Evolutionary conservation across 352 stramenopile genomes (phyloP).

Genomic region (Aphanomyces stellatus): DNA sequence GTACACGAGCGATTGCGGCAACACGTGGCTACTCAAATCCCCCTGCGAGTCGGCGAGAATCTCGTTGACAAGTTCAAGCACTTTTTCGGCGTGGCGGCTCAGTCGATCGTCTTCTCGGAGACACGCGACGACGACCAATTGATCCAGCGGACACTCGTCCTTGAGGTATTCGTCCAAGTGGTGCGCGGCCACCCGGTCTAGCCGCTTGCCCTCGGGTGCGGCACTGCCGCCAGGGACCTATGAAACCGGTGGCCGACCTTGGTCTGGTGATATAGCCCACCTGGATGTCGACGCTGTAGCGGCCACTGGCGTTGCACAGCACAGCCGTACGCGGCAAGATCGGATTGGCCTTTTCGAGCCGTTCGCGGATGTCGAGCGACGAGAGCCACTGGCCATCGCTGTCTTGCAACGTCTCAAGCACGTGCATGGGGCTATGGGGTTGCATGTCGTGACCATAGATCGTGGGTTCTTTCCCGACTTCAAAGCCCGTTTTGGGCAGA

Average conservation of each 20-base stretch:
- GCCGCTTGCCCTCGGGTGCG: conserved; percentile 26
- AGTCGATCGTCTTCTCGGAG: conserved; percentile 53
- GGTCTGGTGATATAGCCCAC: conserved; percentile 31
- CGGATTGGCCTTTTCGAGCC: conserved; percentile 48
- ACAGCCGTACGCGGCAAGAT: conserved; percentile 42
- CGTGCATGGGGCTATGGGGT: conserved; percentile 30
- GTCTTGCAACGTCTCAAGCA: conserved; percentile 42
- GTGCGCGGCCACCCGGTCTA: conserved; percentile 31
- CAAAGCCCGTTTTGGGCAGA: conserved; percentile 44
- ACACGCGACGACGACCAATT: conserved; percentile 61
- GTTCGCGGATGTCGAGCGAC: conserved; percentile 51
- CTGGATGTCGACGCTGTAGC: conserved; percentile 59
- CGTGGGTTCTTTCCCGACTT: conserved; percentile 42
- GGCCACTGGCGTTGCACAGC: conserved; percentile 59
- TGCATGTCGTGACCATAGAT: conserved; percentile 41
- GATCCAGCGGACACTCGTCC: conserved; percentile 27
- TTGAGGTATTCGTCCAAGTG: conserved; percentile 47
- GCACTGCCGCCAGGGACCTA: conserved; percentile 20
- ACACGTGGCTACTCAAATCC: background rate
- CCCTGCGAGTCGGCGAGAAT: background rate
- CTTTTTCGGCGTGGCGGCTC: conserved; percentile 38
- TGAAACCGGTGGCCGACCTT: background rate
- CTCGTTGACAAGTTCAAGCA: conserved; percentile 48
- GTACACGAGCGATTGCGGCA: conserved; percentile 18
- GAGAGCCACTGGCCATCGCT: conserved; percentile 52